Evolutionary conservation across 441 rosid species (phyloP).

Genomic region (Hura crepitans): DNA sequence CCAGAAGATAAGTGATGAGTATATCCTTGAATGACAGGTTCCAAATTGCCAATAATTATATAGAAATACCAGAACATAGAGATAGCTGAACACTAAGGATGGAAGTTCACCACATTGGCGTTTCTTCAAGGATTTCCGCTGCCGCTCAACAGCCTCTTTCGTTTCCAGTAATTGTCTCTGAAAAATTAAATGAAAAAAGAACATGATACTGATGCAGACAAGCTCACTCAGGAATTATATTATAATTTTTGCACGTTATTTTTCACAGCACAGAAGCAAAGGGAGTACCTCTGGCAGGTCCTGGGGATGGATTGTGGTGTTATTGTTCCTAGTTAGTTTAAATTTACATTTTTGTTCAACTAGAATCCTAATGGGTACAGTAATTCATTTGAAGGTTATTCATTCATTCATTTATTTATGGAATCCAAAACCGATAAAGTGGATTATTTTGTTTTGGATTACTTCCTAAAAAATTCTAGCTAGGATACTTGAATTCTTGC

Average conservation of each 20-base stretch:
- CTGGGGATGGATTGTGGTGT: background rate
- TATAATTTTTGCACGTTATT: background rate
- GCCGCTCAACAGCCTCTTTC: constrained; percentile 96
- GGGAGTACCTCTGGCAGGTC: background rate
- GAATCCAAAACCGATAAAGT: background rate
- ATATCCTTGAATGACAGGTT: background rate
- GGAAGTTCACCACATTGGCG: constrained; percentile 62
- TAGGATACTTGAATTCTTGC: background rate
- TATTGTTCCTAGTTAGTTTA: background rate
- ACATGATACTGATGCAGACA: background rate
- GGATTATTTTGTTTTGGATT: background rate
- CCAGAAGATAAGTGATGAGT: background rate
- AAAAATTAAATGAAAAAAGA: constrained; percentile 16
- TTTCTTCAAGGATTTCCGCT: constrained; percentile 86
- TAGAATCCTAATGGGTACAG: background rate
- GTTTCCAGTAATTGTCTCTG: constrained; percentile 87
- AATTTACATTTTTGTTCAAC: background rate
- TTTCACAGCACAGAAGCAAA: background rate
- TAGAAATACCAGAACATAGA: background rate
- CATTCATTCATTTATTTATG: background rate
- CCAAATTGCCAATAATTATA: background rate
- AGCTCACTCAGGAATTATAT: background rate
- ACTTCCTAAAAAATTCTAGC: background rate
- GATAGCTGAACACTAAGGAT: constrained; percentile 8
- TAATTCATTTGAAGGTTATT: too few species aligned